These are phyloP conservation scores for Tolypocladium tundrense DNA, from an alignment of 2,329 filamentous ascomycete genomes.

Conservation along the genomic window DNA sequence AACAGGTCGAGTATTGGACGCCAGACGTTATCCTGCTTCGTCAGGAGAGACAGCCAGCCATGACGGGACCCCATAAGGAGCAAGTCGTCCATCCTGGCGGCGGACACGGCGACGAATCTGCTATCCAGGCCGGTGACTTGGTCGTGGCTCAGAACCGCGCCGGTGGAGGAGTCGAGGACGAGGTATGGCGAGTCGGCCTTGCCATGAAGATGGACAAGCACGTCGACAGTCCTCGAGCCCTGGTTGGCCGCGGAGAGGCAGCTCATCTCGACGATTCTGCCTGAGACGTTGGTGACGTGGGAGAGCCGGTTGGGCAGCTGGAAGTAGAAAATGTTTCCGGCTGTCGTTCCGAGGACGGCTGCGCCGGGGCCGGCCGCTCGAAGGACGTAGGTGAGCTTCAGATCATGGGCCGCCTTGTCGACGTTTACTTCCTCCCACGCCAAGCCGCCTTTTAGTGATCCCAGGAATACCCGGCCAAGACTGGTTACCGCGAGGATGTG, in stretches of 20 bases:
- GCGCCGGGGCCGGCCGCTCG: constrained; percentile 25
- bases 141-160: constrained; percentile 15
- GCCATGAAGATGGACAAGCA: constrained; percentile 37
- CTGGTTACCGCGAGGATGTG: constrained; percentile 48
- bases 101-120: constrained; percentile 40
- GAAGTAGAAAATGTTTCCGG: constrained; percentile 37
- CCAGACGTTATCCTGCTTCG: constrained; percentile 13
- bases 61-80: constrained; percentile 45
- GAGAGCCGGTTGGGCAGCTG: constrained; percentile 17
- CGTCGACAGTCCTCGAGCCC: constrained; percentile 11
- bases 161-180: constrained; percentile 23
- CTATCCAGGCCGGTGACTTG: constrained; percentile 29
- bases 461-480: constrained; percentile 47
- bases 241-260: constrained; percentile 16
- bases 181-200: constrained; percentile 32
- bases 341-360: constrained; percentile 38
- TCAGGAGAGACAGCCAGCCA: constrained; percentile 33
- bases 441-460: constrained; percentile 20
- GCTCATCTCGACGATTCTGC: constrained; percentile 43
- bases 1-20: constrained; percentile 22
- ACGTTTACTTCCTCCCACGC: constrained; percentile 33
- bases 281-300: constrained; percentile 27
- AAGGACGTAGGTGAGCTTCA: constrained; percentile 38
- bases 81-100: constrained; percentile 26
- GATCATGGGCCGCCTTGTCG: constrained; percentile 20